phyloP scores from a whole-genome alignment of 108 stramenopile genomes.

The Cyclotella sp. region DNA sequence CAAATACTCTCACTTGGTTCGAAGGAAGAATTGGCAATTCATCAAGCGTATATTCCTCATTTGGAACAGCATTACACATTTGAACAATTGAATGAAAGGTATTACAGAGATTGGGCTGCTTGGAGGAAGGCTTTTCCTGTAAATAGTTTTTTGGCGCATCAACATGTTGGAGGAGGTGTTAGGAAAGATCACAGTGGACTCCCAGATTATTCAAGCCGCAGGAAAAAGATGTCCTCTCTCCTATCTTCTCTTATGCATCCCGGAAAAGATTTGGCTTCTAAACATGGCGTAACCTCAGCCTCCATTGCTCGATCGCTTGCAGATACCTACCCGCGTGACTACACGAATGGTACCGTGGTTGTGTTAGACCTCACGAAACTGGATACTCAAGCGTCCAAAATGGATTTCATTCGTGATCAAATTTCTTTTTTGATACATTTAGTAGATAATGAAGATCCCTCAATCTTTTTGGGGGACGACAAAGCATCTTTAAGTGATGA shows the following conservation, averaged over 20 bases:
- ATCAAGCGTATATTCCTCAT: conserved; percentile 65
- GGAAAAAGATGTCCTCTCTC: not conserved
- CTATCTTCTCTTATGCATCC: conserved; percentile 5
- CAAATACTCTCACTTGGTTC: not conserved
- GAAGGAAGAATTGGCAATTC: not conserved
- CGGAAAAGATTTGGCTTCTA: not conserved
- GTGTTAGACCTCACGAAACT: conserved; percentile 74
- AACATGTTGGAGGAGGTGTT: not conserved
- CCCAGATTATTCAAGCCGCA: not conserved
- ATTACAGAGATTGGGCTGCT: conserved; percentile 64
- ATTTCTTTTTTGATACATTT: conserved; percentile 69
- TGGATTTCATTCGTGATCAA: conserved; percentile 74
- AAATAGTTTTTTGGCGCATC: conserved; percentile 13
- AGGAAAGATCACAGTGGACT: not conserved
- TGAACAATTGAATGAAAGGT: conserved; percentile 76
- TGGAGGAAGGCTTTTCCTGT: conserved; percentile 39
- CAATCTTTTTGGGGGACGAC: conserved; percentile 5
- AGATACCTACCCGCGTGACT: conserved; percentile 27
- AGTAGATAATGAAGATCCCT: conserved; percentile 20
- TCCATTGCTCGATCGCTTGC: not conserved
- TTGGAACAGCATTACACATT: conserved; percentile 81
- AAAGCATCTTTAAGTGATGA: not conserved
- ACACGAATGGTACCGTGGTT: conserved; percentile 61
- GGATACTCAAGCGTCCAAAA: conserved; percentile 54
- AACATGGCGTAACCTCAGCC: not conserved